A percentile compares a stretch with the other conserved stretches of the same genome.
phyloP scores from a whole-genome alignment of 768 basidiomycete species.

The Panaeolus cyanescens region DNA sequence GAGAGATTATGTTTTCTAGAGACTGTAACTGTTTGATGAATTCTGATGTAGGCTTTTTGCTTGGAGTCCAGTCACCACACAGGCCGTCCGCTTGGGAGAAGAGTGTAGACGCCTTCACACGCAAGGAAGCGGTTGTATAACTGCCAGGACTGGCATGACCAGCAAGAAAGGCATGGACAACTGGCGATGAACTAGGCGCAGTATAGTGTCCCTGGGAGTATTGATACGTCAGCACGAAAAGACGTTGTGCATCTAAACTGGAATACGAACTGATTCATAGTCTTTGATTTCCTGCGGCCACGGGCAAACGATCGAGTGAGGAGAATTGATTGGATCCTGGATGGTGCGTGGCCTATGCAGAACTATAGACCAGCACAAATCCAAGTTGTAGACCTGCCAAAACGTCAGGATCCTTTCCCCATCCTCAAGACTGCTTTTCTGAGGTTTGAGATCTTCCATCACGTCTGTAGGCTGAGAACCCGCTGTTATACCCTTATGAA shows the following conservation, averaged over 20 bases:
- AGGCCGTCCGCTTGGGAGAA: conserved; percentile 68
- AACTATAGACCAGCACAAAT: conserved; percentile 79
- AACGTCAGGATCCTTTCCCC: conserved; percentile 76
- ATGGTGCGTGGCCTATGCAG: conserved; percentile 69
- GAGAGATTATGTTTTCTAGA: conserved; percentile 63
- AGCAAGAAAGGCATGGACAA: conserved; percentile 63
- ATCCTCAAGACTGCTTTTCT: conserved; percentile 59
- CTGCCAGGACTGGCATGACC: conserved; percentile 56
- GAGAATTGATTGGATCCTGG: conserved; percentile 60
- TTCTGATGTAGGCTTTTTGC: conserved; percentile 40
- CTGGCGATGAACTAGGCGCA: conserved; percentile 52
- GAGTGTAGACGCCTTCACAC: conserved; percentile 76
- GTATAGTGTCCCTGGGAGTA: conserved; percentile 58
- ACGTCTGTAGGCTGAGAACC: conserved; percentile 34
- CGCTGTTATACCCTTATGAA: conserved; percentile 48
- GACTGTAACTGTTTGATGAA: conserved; percentile 60
- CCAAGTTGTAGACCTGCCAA: conserved; percentile 83
- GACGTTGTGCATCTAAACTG: conserved; percentile 7
- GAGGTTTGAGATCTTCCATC: conserved; percentile 52
- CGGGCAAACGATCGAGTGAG: conserved; percentile 65
- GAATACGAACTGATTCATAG: conserved; percentile 61
- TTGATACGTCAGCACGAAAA: conserved; percentile 11
- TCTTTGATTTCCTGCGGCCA: conserved; percentile 78
- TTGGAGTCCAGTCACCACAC: conserved; percentile 59
- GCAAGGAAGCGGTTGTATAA: conserved; percentile 65